These are phyloP conservation scores for Typha latifolia DNA, from an alignment of 176 grass and related monocot genomes.

Conservation along the genomic window DNA sequence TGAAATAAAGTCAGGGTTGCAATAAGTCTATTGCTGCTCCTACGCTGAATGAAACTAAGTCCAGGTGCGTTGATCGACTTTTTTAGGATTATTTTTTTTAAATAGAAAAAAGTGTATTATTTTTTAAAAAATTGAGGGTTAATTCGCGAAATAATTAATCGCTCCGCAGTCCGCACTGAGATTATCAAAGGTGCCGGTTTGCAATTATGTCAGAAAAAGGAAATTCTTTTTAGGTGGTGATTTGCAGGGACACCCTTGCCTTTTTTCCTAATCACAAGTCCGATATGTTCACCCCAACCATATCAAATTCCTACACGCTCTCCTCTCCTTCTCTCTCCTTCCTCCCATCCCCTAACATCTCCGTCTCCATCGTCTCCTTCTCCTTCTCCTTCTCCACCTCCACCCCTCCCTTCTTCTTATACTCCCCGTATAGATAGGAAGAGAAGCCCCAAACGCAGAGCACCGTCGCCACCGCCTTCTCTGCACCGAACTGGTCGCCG, in stretches of 20 bases:
- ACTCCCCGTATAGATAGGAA: constrained; percentile 78
- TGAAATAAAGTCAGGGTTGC: no score
- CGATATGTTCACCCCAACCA: background rate
- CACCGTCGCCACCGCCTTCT: constrained; percentile 58
- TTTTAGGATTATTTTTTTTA: no score
- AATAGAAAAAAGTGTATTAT: no score
- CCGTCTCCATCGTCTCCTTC: constrained; percentile 10
- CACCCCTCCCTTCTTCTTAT: constrained; percentile 26
- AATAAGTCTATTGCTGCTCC: no score
- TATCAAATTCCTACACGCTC: background rate
- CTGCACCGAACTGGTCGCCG: constrained; percentile 51
- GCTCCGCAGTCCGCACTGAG: no score
- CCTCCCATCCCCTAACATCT: background rate
- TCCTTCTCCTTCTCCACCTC: constrained; percentile 12
- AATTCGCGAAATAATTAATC: no score
- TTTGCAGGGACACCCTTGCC: background rate
- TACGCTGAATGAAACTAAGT: no score
- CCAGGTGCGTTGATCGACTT: no score
- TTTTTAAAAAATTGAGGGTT: no score
- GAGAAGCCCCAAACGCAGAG: constrained; percentile 89
- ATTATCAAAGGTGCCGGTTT: no score
- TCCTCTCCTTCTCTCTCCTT: background rate
- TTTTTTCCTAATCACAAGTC: background rate
- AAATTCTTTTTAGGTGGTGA: no score
- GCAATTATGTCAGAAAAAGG: no score